Percentiles rank a stretch among this genome's conserved stretches.
Evolutionary conservation across 768 basidiomycete species (phyloP).

Genomic region (Cystofilobasidium bisporidii): DNA sequence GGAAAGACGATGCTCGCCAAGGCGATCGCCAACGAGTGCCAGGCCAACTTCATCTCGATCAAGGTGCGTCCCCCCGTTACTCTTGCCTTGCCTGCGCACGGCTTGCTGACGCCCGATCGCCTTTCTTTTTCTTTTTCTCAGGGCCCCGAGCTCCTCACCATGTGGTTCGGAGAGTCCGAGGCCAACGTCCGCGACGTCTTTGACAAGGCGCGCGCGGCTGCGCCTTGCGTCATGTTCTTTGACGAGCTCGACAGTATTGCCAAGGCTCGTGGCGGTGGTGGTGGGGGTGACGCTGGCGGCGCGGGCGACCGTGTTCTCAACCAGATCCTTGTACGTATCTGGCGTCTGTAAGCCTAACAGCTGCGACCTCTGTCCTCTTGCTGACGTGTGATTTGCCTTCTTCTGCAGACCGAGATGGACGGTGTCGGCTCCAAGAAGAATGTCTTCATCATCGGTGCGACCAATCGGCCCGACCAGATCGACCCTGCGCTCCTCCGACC

Average conservation of each 20-base stretch:
- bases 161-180: constrained; percentile 99
- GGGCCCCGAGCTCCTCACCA: constrained; percentile 95
- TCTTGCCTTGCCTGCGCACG: neutral
- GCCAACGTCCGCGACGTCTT: constrained; percentile 99
- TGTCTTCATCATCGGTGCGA: constrained; percentile 85
- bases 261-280: constrained; percentile 76
- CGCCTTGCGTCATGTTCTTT: constrained; percentile 99
- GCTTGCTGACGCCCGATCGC: too few relatives aligned
- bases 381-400: constrained; percentile 33
- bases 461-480: constrained; percentile 93
- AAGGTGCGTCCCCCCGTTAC: constrained; percentile 6
- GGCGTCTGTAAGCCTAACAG: too few relatives aligned
- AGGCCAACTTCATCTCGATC: constrained; percentile 47
- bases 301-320: constrained; percentile 97
- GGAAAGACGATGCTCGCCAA: constrained; percentile 99
- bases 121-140: constrained; percentile 99
- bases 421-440: constrained; percentile 99
- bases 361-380: too few relatives aligned
- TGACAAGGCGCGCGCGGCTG: constrained; percentile 98
- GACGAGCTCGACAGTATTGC: constrained; percentile 99
- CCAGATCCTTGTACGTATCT: constrained; percentile 41
- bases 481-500: constrained; percentile 87
- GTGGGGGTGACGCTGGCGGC: constrained; percentile 81
- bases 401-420: constrained; percentile 96
- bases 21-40: constrained; percentile 98